phyloP scores from a whole-genome alignment of 768 basidiomycete genomes.

The Tricholomella constricta region DNA sequence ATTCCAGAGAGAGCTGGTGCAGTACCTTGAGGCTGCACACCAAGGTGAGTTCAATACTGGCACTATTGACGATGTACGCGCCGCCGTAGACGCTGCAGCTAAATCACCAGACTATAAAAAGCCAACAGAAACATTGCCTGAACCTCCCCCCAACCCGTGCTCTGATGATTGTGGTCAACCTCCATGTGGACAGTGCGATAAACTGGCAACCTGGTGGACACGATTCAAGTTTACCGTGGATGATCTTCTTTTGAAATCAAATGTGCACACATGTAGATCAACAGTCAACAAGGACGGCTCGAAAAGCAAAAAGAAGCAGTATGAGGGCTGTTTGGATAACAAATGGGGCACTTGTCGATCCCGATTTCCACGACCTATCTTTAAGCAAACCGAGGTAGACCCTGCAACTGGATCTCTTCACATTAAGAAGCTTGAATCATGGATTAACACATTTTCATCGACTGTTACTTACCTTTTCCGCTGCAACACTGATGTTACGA shows the following conservation, averaged over 20 bases:
- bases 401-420: constrained; percentile 26
- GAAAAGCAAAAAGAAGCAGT: neutral
- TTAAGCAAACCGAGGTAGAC: constrained; percentile 23
- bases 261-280: constrained; percentile 29
- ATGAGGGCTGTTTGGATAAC: constrained; percentile 29
- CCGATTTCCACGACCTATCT: constrained; percentile 33
- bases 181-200: constrained; percentile 23
- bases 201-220: constrained; percentile 12
- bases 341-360: too few relatives aligned
- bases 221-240: constrained; percentile 23
- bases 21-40: neutral
- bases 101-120: neutral
- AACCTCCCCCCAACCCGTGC: constrained; percentile 16
- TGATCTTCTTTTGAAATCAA: constrained; percentile 29
- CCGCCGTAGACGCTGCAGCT: neutral
- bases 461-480: too few relatives aligned
- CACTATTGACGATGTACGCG: neutral
- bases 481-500: constrained; percentile 42
- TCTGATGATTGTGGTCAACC: constrained; percentile 11
- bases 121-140: constrained; percentile 27
- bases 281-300: constrained; percentile 15
- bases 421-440: constrained; percentile 35
- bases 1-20: neutral
- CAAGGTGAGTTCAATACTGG: too few relatives aligned
- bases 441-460: constrained; percentile 38